Evolutionary conservation across 2,329 filamentous ascomycete genomes (phyloP).

Genomic region (Trichophyton equinum): DNA sequence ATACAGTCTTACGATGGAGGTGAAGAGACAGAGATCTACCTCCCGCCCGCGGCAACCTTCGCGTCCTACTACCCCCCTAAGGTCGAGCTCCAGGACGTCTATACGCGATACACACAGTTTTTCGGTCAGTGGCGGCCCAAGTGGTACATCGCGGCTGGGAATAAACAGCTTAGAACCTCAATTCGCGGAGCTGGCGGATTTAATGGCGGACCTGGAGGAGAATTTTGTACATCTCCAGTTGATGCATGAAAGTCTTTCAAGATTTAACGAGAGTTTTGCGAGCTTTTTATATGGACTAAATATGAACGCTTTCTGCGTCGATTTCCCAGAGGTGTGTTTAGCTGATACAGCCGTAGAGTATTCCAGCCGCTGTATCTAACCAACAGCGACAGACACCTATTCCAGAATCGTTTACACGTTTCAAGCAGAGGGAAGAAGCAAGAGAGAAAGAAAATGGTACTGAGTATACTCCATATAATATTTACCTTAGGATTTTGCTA

Average conservation of each 20-base stretch:
- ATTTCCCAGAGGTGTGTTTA: slow-evolving; percentile 70
- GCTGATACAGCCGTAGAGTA: background rate
- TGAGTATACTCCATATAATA: background rate
- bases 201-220: slow-evolving; percentile 87
- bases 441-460: slow-evolving; percentile 17
- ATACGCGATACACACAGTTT: slow-evolving; percentile 63
- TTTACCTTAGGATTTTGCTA: background rate
- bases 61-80: slow-evolving; percentile 80
- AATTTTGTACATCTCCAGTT: slow-evolving; percentile 96
- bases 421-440: slow-evolving; percentile 40
- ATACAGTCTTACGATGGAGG: slow-evolving; percentile 19
- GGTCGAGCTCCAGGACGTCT: slow-evolving; percentile 78
- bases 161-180: slow-evolving; percentile 75
- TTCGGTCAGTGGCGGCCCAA: slow-evolving; percentile 26
- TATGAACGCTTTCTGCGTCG: slow-evolving; percentile 98
- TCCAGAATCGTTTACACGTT: slow-evolving; percentile 64
- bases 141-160: slow-evolving; percentile 42
- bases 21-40: slow-evolving; percentile 36
- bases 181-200: slow-evolving; percentile 86
- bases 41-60: slow-evolving; percentile 53
- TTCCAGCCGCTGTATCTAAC: background rate
- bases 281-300: slow-evolving; percentile 92
- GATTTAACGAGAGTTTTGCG: slow-evolving; percentile 93
- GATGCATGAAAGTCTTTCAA: slow-evolving; percentile 85
- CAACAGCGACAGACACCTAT: slow-evolving; percentile 54